Base-by-base conservation (phyloP, 768 basidiomycete genomes). In the Xerocomus spinulosus region DNA sequence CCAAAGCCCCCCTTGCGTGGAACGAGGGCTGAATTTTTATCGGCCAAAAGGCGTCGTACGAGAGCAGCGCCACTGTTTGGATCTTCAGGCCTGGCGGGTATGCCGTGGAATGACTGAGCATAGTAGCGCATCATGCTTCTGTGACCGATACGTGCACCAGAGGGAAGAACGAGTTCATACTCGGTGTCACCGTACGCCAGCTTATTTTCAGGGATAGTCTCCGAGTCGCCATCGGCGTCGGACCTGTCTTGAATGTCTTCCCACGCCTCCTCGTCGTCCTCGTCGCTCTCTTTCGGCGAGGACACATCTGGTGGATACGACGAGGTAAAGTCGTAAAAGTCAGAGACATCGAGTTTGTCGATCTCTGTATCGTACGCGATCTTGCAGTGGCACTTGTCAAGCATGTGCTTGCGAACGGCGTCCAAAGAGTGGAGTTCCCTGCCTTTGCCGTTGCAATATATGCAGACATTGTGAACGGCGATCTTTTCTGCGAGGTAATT, bases 301-400 rank as follows among this genome's bases (percentile, higher is more conserved):
- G 17, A 56, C 60, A 40, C 70, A 60, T n/a, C 72, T 9, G 70
- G 70, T 0, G 88, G 87, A 61, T 95, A 95, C 10, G 87, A 91
- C 1, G 74, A 66, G 0, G 83, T 77, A 65, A 95, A 98, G 67
- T 96, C 92, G 70, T 98, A 99, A 63, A 76, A 97, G 56, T 97
- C 94, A 0, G 92, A 89, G 5, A 95, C 55, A 56, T 95, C 94
- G 44, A 94, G 79, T 34, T 83, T 79, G 61, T 97, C 92, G 32
- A 71, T 62, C 57, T 89, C 83, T 1, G 78, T 69, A 49, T 92
- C 90, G 67, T 95, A 98, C 0, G 90, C 87, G 54, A 99, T 82
- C 70, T 96, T 97, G 77, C 94, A 97, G 61, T 99, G 96, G 49
- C 80, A 78, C 71, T 98, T 98, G 74, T 94, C 94, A 33, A 81